These are phyloP conservation scores for Tetrastigma voinierianum DNA, from an alignment of 164 flowering plant genomes.

Conservation along the genomic window DNA sequence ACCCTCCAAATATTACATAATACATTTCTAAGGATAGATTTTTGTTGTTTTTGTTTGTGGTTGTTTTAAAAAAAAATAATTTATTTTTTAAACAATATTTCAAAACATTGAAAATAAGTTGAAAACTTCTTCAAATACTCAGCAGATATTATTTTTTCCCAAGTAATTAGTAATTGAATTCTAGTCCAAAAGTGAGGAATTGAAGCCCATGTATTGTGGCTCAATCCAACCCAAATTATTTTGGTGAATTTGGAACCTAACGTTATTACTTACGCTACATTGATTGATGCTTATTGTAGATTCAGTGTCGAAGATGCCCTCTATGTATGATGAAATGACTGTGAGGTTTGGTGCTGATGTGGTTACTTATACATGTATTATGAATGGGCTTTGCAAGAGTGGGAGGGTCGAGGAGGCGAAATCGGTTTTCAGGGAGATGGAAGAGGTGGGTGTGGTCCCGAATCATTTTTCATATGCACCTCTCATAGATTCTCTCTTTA, in stretches of 20 bases:
- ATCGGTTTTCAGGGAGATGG: conserved; percentile 67
- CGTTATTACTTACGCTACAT: conserved; percentile 62
- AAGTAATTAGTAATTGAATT: no score
- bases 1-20: no score
- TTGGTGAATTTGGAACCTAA: conserved; percentile 33
- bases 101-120: no score
- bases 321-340: conserved; percentile 66
- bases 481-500: conserved; percentile 57
- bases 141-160: no score
- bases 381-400: conserved; percentile 63
- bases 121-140: no score
- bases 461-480: conserved; percentile 69
- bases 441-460: conserved; percentile 60
- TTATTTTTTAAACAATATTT: no score
- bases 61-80: no score
- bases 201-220: no score
- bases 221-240: conserved; percentile 22
- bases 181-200: no score
- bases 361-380: conserved; percentile 61
- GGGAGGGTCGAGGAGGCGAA: conserved; percentile 59
- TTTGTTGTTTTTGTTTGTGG: no score
- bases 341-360: conserved; percentile 61
- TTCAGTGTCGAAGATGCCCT: conserved; percentile 52
- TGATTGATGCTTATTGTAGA: conserved; percentile 50
- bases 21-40: no score